Evolutionary conservation across 2,329 filamentous ascomycete genomes (phyloP).

Genomic region (Phoma sp.): DNA sequence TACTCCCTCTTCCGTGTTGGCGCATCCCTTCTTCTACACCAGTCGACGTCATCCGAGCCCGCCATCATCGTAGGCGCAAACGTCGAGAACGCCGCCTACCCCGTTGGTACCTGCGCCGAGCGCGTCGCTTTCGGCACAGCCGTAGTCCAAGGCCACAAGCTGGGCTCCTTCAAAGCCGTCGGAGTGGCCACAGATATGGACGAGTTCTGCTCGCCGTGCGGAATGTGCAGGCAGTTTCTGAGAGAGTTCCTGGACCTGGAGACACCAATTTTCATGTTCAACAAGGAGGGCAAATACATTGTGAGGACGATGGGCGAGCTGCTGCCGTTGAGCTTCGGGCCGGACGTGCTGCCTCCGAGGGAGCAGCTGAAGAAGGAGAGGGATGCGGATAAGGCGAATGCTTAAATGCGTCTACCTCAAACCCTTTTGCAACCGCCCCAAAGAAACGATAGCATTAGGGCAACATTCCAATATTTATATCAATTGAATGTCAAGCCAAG

Average conservation of each 20-base stretch:
- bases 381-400: constrained; percentile 35
- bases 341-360: constrained; percentile 54
- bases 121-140: constrained; percentile 83
- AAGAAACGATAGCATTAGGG: neutral
- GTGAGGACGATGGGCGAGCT: constrained; percentile 72
- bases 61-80: constrained; percentile 72
- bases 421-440: neutral
- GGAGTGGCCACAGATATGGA: constrained; percentile 83
- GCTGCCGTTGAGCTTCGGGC: constrained; percentile 63
- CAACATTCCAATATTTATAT: neutral
- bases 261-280: constrained; percentile 90
- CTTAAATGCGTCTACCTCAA: neutral
- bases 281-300: constrained; percentile 76
- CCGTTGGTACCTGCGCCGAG: constrained; percentile 95
- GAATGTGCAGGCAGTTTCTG: constrained; percentile 90
- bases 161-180: constrained; percentile 67
- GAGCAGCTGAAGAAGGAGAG: constrained; percentile 41
- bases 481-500: neutral
- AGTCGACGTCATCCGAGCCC: constrained; percentile 28
- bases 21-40: constrained; percentile 70
- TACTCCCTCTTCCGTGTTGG: constrained; percentile 95
- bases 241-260: constrained; percentile 57
- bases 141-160: constrained; percentile 63
- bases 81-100: constrained; percentile 90
- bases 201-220: constrained; percentile 70